Base-by-base conservation (phyloP, 305 asterid genomes). In the Stenogyne calaminthoides region DNA sequence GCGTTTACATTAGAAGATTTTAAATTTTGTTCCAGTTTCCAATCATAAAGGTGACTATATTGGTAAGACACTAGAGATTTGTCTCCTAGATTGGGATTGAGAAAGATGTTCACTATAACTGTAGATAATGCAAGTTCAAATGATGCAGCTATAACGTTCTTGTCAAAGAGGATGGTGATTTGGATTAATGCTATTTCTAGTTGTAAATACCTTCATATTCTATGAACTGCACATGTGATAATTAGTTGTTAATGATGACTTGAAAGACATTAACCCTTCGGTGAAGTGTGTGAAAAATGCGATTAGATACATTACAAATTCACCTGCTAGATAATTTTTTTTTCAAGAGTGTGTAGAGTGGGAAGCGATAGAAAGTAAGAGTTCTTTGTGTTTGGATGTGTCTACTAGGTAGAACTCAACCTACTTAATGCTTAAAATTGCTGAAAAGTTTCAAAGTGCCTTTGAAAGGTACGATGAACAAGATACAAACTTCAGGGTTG, bases 71-170 rank as follows among this genome's bases (percentile, higher is more conserved):
- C 9, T 65, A 9, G 40, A 44, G 20, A 44, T 10, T 42, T 42
- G 22, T 22, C 11, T 65, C 44, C 57, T 65, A 16, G 57, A 65
- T 65, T 65, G n/a, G n/a, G n/a, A n/a, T n/a, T n/a, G n/a, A n/a
- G n/a, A n/a, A n/a, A n/a, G n/a, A n/a, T n/a, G n/a, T n/a, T n/a
- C n/a, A n/a, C n/a, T n/a, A n/a, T n/a, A n/a, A n/a, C n/a, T n/a
- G n/a, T n/a, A n/a, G n/a, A n/a, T n/a, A n/a, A n/a, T n/a, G n/a
- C n/a, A n/a, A n/a, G n/a, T n/a, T n/a, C n/a, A n/a, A n/a, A 65
- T 65, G 58, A 65, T 54, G 19, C 5, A n/a, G 2, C 60, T 19
- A 7, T 54, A 19, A 1, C 14, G 2, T 54, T 54, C 60, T 54
- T 54, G 14, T 3, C 20, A 19, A 18, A 54, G 6, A 54, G 5